Percentiles rank a stretch among this genome's conserved stretches.
Conservation (phyloP, 768 basidiomycete genomes). For the Mycena capillaripes region DNA sequence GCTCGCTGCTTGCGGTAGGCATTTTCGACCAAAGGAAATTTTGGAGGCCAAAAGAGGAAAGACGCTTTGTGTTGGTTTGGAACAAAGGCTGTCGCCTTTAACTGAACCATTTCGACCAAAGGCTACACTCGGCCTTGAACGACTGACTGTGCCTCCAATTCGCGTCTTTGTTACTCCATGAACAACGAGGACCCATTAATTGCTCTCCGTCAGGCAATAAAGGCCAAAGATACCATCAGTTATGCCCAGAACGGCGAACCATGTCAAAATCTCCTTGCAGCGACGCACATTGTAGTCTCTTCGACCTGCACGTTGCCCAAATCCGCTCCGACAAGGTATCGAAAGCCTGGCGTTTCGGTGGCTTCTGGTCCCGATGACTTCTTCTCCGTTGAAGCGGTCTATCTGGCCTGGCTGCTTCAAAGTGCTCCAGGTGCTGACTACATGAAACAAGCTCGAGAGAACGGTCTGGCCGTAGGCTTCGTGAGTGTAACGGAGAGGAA, state of each 20-base stretch:
- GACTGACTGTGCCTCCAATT: too few species aligned
- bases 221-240: conserved; percentile 62
- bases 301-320: conserved; percentile 73
- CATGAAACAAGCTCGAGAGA: conserved; percentile 86
- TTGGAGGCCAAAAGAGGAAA: background rate
- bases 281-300: conserved; percentile 76
- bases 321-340: conserved; percentile 82
- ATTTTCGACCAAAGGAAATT: conserved; percentile 44
- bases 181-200: conserved; percentile 63
- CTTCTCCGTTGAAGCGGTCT: conserved; percentile 85
- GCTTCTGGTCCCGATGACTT: conserved; percentile 69
- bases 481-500: conserved; percentile 92
- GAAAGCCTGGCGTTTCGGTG: conserved; percentile 67
- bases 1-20: conserved; percentile 62
- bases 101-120: background rate
- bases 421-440: conserved; percentile 88
- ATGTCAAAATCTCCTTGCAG: conserved; percentile 63
- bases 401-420: conserved; percentile 85
- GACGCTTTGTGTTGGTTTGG: conserved; percentile 2
- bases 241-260: conserved; percentile 61
- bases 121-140: too few species aligned
- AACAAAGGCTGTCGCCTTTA: background rate
- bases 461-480: conserved; percentile 78
- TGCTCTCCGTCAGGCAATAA: conserved; percentile 74
- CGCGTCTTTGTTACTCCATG: conserved; percentile 2